Percentiles rank a stretch among this genome's conserved stretches.
phyloP scores from a whole-genome alignment of 306 rosid species.

The Aeschynomene evenia region DNA sequence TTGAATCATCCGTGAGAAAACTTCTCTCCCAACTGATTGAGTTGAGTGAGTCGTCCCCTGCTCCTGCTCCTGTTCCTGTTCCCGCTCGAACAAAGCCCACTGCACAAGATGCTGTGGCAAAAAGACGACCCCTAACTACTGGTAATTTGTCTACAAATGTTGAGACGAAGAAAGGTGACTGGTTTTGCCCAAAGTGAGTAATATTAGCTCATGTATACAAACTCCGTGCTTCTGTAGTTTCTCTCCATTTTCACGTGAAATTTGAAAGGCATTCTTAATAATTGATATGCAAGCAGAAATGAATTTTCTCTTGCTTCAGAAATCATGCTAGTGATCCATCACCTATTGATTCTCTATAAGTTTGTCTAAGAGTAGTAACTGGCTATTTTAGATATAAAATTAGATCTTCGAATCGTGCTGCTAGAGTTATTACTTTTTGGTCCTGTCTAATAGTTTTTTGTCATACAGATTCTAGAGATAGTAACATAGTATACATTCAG shows the following conservation, averaged over 20 bases:
- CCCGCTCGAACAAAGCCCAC: constrained; percentile 46
- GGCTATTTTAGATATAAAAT: not conserved
- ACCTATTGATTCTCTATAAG: not conserved
- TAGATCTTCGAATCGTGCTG: not conserved
- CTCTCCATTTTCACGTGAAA: constrained; percentile 13
- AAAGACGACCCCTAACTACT: constrained; percentile 34
- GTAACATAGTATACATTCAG: not conserved
- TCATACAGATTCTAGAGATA: not conserved
- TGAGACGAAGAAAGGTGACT: constrained; percentile 80
- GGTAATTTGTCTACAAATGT: constrained; percentile 35
- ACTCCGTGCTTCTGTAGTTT: not conserved
- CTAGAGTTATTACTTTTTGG: constrained; percentile 10
- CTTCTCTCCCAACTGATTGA: constrained; percentile 68
- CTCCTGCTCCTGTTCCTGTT: constrained; percentile 50
- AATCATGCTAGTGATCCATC: constrained; percentile 13
- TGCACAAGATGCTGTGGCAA: constrained; percentile 18
- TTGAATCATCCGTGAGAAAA: constrained; percentile 75
- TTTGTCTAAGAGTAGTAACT: constrained; percentile 13
- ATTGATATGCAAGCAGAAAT: not conserved
- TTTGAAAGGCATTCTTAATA: constrained; percentile 7
- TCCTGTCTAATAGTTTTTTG: not conserved
- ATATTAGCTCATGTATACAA: not conserved
- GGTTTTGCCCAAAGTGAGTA: constrained; percentile 90
- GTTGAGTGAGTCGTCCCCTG: constrained; percentile 60
- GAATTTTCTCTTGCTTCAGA: not conserved